Conservation (phyloP, 805 yeast species). For the Middelhovenomyces tepae region DNA sequence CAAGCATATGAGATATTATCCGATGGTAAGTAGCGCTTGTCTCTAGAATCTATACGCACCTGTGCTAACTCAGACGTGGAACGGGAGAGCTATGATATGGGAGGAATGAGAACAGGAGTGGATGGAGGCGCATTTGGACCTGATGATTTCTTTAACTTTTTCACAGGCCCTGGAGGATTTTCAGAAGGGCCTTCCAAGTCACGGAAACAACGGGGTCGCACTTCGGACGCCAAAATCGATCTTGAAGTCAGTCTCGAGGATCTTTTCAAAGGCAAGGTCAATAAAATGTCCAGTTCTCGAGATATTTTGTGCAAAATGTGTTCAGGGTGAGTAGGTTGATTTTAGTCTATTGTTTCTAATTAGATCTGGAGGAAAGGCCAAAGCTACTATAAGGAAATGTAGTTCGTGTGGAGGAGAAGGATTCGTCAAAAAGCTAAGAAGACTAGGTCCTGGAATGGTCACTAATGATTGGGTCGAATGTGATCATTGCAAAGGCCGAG, state of each 20-base stretch:
- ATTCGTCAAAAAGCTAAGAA: constrained; percentile 43
- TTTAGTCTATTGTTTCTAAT: neutral
- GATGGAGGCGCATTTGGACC: constrained; percentile 44
- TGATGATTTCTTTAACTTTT: constrained; percentile 74
- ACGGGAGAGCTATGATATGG: constrained; percentile 28
- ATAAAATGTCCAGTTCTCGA: constrained; percentile 65
- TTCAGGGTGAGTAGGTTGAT: constrained; percentile 36
- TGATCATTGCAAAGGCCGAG: constrained; percentile 61
- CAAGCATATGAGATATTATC: constrained; percentile 79
- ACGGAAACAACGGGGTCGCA: constrained; percentile 28
- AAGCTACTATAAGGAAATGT: constrained; percentile 50
- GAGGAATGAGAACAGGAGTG: constrained; percentile 23
- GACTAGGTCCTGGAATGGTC: constrained; percentile 70
- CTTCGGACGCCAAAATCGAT: constrained; percentile 61
- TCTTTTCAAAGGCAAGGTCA: constrained; percentile 68
- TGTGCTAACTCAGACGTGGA: constrained; percentile 19
- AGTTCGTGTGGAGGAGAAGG: constrained; percentile 69
- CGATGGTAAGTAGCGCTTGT: constrained; percentile 54
- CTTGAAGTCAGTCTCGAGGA: constrained; percentile 64
- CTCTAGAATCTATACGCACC: no score
- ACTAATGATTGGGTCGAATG: constrained; percentile 56
- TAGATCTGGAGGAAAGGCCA: constrained; percentile 51
- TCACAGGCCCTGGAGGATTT: constrained; percentile 23
- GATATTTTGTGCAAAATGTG: constrained; percentile 66
- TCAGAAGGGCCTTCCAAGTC: neutral